phyloP scores from a whole-genome alignment of 192 early-diverging fungal species.

The Pecoramyces ruminantium region DNA sequence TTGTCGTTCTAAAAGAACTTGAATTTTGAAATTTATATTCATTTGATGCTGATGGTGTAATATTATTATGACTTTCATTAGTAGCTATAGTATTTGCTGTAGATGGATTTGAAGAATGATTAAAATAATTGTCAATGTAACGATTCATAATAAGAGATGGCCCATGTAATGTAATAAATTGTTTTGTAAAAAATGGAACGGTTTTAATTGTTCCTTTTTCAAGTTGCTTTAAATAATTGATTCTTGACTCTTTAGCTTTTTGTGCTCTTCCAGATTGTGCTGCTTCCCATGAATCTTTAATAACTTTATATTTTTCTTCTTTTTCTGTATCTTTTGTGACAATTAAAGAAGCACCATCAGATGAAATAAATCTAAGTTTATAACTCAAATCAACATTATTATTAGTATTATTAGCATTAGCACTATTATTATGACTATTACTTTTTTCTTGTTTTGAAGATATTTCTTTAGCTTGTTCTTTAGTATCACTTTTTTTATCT shows the following conservation, averaged over 20 bases:
- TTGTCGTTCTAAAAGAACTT: background rate
- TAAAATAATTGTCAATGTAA: background rate
- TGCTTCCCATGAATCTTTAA: constrained; percentile 41
- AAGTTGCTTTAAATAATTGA: background rate
- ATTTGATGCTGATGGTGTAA: background rate
- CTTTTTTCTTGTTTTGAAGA: background rate
- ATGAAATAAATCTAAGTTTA: constrained; percentile 26
- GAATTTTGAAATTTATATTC: background rate
- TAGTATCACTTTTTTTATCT: background rate
- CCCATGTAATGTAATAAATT: background rate
- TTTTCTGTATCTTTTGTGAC: constrained; percentile 42
- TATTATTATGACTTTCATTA: background rate
- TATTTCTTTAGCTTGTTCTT: background rate
- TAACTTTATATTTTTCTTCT: constrained; percentile 30
- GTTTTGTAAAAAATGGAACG: background rate
- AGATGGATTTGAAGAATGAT: background rate
- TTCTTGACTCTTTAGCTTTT: constrained; percentile 19
- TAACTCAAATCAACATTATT: constrained; percentile 16
- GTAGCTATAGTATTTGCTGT: background rate
- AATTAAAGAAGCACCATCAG: constrained; percentile 17
- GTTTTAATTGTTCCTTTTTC: background rate
- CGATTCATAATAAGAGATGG: background rate
- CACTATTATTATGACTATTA: too few species aligned
- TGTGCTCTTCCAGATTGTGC: constrained; percentile 22
- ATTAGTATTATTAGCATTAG: too few species aligned